Base-by-base conservation (phyloP, 441 rosid species). In the Eutrema salsugineum region DNA sequence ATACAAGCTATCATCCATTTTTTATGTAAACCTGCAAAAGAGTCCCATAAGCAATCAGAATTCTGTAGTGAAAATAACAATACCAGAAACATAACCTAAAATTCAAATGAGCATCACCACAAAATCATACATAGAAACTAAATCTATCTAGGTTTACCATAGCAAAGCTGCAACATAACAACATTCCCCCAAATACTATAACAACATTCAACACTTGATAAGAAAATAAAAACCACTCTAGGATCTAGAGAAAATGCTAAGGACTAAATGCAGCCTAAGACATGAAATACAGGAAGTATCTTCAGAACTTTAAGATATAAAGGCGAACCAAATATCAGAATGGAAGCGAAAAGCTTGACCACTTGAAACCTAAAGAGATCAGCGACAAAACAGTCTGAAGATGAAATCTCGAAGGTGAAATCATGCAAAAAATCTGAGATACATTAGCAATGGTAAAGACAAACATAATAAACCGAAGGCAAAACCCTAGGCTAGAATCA, bases 1-100 rank as follows among this genome's bases (percentile, higher is more conserved):
- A 60, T 91, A 94, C 59, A 94, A 82, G 81, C 88, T 91, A 74
- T 91, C 99, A 75, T 94, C 99, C 99, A 91, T 94, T 30, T 30
- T 71, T 66, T 11, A 63, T 7, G 19, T 39, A 24, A 70, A 71
- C 46, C 80, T 77, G 50, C 24, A 39, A 43, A 22, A 39, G 48
- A 49, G 15, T n/a, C 50, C 51, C 24, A 55, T 30, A 16, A 55
- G 36, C 35, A 47, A 63, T 44, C 64, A 39, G 43, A 56, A 14
- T 12, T 43, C 9, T 32, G 40, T 17, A 40, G 14, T 10, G 16
- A 6, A 49, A 46, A 62, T 19, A 22, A 72, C 39, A 14, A 42
- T 38, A 46, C 11, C 7, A 7, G 27, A 60, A 42, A 42, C 1
- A 4, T 69, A 32, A 46, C 2, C 19, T 50, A 27, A 15, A 53